These are phyloP conservation scores for Rosa chinensis DNA, from an alignment of 306 rosid genomes.

Conservation along the genomic window DNA sequence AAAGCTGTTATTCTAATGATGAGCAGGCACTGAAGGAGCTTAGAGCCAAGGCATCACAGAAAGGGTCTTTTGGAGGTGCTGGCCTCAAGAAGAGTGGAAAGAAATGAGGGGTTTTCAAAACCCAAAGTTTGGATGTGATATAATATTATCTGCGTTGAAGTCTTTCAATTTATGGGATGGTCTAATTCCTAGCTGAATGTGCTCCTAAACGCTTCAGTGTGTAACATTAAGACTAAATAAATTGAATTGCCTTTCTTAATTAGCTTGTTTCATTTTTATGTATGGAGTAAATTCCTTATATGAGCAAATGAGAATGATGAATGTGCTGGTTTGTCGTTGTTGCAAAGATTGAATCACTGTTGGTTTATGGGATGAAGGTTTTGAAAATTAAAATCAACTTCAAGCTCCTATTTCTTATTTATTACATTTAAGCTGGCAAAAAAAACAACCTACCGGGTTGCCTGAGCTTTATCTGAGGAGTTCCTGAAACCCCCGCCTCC, in stretches of 20 bases:
- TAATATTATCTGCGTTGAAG: conserved; percentile 6
- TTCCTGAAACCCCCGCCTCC: too few relatives aligned
- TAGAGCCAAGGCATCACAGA: conserved; percentile 74
- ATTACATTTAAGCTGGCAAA: background rate
- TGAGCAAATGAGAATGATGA: background rate
- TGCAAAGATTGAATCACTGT: background rate
- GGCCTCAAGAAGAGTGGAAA: conserved; percentile 93
- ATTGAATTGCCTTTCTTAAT: background rate
- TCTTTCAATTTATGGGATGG: conserved; percentile 30
- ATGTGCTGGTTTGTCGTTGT: background rate
- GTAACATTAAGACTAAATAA: conserved; percentile 29
- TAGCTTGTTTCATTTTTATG: background rate
- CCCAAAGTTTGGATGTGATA: background rate
- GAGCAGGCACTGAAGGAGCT: conserved; percentile 79
- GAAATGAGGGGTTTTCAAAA: conserved; percentile 40
- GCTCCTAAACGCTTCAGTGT: conserved; percentile 23
- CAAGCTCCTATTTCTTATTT: background rate
- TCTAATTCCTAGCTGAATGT: conserved; percentile 20
- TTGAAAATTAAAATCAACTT: background rate
- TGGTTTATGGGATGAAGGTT: background rate
- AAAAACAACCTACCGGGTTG: background rate
- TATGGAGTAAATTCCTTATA: too few relatives aligned
- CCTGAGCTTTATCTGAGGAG: background rate
- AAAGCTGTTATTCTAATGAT: conserved; percentile 1
- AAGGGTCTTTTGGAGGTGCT: conserved; percentile 74